Percentiles rank a stretch among this genome's conserved stretches.
Conservation (phyloP, 176 grass and related monocot species). For the Eleusine indica region DNA sequence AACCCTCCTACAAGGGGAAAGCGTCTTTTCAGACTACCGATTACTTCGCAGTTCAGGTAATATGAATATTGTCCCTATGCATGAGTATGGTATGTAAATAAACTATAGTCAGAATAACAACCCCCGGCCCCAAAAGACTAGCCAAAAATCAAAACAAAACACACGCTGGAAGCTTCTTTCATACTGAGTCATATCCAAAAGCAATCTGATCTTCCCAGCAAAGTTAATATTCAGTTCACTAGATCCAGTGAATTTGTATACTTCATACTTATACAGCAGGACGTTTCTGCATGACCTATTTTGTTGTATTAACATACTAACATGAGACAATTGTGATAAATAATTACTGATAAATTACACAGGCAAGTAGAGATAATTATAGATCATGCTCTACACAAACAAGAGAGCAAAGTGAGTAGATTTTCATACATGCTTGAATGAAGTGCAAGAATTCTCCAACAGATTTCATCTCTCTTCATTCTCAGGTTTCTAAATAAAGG, state of each 20-base stretch:
- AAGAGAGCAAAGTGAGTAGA: not conserved
- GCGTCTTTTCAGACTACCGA: conserved; percentile 50
- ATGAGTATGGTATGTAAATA: not conserved
- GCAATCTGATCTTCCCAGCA: conserved; percentile 20
- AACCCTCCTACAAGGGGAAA: conserved; percentile 28
- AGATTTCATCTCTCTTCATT: conserved; percentile 25
- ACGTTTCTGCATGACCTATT: conserved; percentile 2
- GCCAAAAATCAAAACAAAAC: not conserved
- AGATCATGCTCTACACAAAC: not conserved
- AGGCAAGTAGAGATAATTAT: not conserved
- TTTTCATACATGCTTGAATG: not conserved
- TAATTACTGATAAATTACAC: conserved; percentile 13
- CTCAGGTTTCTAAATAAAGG: conserved; percentile 75
- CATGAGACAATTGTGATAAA: not conserved
- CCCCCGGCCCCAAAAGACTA: not conserved
- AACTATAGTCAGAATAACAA: no score
- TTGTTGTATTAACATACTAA: conserved; percentile 7
- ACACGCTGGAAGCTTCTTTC: conserved; percentile 18
- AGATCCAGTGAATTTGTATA: no score
- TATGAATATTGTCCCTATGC: not conserved
- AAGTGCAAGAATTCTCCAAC: not conserved
- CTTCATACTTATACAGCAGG: not conserved
- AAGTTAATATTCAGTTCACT: conserved; percentile 1
- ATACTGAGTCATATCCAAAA: conserved; percentile 15
- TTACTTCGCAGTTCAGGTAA: conserved; percentile 74